phyloP scores from a whole-genome alignment of 306 rosid genomes.

The Begonia masoniana region DNA sequence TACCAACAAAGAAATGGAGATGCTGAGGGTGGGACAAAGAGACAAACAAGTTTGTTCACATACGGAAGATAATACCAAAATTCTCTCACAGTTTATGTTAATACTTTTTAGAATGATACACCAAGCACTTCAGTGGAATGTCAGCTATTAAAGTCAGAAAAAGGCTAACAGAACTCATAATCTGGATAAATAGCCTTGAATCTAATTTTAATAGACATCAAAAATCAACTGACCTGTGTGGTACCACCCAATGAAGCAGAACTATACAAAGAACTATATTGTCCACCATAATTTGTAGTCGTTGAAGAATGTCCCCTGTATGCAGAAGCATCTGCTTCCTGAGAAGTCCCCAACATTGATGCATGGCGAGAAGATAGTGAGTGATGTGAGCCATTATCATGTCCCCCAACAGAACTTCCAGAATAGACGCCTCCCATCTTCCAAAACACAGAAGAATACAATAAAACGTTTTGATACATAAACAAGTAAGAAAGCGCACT shows the following conservation, averaged over 20 bases:
- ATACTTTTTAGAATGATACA: no score
- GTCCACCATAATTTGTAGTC: conserved; percentile 75
- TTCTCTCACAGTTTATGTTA: no score
- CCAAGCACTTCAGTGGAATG: no score
- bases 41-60: no score
- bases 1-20: no score
- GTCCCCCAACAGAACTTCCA: conserved; percentile 66
- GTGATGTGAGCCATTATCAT: conserved; percentile 52
- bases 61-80: no score
- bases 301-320: conserved; percentile 59
- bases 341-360: conserved; percentile 52
- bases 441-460: conserved; percentile 10
- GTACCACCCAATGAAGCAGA: conserved; percentile 57
- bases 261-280: conserved; percentile 79
- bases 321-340: conserved; percentile 61
- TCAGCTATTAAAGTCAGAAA: no score
- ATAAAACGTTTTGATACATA: neutral
- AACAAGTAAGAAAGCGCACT: no score
- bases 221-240: conserved; percentile 41
- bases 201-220: neutral
- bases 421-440: conserved; percentile 64
- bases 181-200: no score
- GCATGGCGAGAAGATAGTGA: conserved; percentile 72
- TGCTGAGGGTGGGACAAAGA: no score
- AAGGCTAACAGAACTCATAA: no score